A percentile compares a stretch with the other conserved stretches of the same genome.
These are phyloP conservation scores for Kodamaea hsintzibuensis DNA, from an alignment of 805 yeast genomes.

Conservation along the genomic window DNA sequence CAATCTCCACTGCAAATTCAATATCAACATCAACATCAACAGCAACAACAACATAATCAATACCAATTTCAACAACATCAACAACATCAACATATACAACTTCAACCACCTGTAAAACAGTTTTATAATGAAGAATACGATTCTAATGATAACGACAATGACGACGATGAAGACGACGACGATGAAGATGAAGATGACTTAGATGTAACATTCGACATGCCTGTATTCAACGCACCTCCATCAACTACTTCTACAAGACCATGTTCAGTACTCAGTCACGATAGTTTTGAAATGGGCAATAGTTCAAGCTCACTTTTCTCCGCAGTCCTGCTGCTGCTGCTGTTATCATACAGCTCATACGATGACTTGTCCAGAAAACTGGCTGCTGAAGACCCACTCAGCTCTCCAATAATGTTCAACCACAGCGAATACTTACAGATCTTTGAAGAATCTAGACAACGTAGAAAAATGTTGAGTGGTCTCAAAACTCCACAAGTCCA, in stretches of 20 bases:
- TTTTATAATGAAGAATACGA: neutral
- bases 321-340: slow-evolving; percentile 11
- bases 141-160: neutral
- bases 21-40: neutral
- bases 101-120: neutral
- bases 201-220: slow-evolving; percentile 4
- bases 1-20: neutral
- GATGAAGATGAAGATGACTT: slow-evolving; percentile 47
- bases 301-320: slow-evolving; percentile 5
- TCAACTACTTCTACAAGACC: slow-evolving; percentile 42
- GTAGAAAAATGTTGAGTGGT: slow-evolving; percentile 19
- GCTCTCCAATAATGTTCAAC: slow-evolving; percentile 24
- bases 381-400: slow-evolving; percentile 9
- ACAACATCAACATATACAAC: neutral
- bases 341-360: slow-evolving; percentile 5
- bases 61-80: neutral
- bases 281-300: slow-evolving; percentile 16
- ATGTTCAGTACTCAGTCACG: slow-evolving; percentile 45
- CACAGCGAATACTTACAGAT: slow-evolving; percentile 26
- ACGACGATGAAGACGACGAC: slow-evolving; percentile 10
- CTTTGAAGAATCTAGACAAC: slow-evolving; percentile 26
- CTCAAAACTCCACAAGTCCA: slow-evolving; percentile 15
- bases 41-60: neutral
- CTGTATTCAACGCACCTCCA: slow-evolving; percentile 11
- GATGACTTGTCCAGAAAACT: slow-evolving; percentile 12